Conservation (phyloP, 2,329 filamentous ascomycete genomes). For the Fusarium sp. region DNA sequence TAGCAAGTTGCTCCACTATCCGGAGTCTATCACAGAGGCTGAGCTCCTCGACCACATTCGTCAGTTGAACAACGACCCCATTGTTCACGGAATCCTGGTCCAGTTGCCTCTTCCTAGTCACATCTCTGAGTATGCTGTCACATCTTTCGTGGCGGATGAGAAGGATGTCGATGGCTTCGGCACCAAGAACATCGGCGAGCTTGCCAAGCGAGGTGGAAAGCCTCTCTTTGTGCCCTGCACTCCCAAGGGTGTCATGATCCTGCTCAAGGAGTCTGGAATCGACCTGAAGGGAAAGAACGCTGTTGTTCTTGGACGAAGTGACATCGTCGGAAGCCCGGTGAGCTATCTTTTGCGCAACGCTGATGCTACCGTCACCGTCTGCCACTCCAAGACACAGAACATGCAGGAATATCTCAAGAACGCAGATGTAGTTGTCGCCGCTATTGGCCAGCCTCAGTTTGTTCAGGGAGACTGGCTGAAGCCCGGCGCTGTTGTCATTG, state of each 20-base stretch:
- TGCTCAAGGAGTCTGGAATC: conserved; percentile 87
- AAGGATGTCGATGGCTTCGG: conserved; percentile 99
- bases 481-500: conserved; percentile 94
- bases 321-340: conserved; percentile 97
- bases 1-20: conserved; percentile 88
- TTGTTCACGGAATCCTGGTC: conserved; percentile 92
- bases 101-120: conserved; percentile 92
- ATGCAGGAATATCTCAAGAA: conserved; percentile 82
- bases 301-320: conserved; percentile 93
- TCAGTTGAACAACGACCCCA: conserved; percentile 87
- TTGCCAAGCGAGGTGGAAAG: conserved; percentile 93
- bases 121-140: conserved; percentile 91
- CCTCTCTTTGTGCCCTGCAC: conserved; percentile 96
- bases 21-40: conserved; percentile 84
- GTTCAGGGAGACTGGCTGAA: conserved; percentile 98
- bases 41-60: conserved; percentile 89
- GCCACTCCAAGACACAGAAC: conserved; percentile 89
- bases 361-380: conserved; percentile 96
- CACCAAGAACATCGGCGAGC: conserved; percentile 92
- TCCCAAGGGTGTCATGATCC: conserved; percentile 95
- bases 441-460: conserved; percentile 89
- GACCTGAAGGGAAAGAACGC: conserved; percentile 91
- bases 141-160: conserved; percentile 90
- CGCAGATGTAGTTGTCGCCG: conserved; percentile 92
- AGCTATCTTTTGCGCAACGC: conserved; percentile 96